Base-by-base conservation (phyloP, 78 protist genomes). In the Dictyostelium citrinum region DNA sequence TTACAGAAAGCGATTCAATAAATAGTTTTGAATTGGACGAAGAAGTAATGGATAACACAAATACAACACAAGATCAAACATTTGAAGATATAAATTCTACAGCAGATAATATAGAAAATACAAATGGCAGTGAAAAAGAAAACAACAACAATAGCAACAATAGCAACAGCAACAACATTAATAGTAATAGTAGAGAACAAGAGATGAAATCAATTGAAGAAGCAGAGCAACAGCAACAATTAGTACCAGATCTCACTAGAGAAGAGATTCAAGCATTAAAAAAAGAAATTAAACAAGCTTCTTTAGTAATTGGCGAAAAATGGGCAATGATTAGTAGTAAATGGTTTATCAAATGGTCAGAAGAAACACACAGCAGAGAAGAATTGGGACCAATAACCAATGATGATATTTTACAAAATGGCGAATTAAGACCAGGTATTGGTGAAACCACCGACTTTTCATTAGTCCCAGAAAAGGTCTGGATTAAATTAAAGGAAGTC, bases 331-430 rank as follows among this genome's bases (percentile, higher is more conserved):
- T 88, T 27, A 67, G 55, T 24, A 24, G 22, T 1, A n/a, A 11
- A 35, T 88, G 93, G 93, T 88, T n/a, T 31, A 29, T 10, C 11
- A 76, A 67, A 35, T 88, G 77, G 79, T 11, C 39, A 8, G 24
- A 61, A 22, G 72, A 74, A 37, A 45, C 2, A 6, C 55, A 39
- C 22, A 58, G 78, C 8, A 35, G 84, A 9, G 85, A 88, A 2
- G 80, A 76, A 6, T 45, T 88, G 1, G 93, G 93, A 22, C 93
- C 84, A 24, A 88, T 88, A 31, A 27, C 46, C 27, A 88, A 88
- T n/a, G 46, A 31, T 16, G 27, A 20, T 22, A 43, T 88, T 35
- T 68, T 88, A 24, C 8, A 46, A 4, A 61, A 75, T 20, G 49
- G 67, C 17, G 24, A n/a, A 20, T 7, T 88, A 14, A 88, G 33